Evolutionary conservation across 2,329 filamentous ascomycete species (phyloP), one percentile per base, ranked within the genome.

Genomic region (Penicillium hesseltinei): DNA sequence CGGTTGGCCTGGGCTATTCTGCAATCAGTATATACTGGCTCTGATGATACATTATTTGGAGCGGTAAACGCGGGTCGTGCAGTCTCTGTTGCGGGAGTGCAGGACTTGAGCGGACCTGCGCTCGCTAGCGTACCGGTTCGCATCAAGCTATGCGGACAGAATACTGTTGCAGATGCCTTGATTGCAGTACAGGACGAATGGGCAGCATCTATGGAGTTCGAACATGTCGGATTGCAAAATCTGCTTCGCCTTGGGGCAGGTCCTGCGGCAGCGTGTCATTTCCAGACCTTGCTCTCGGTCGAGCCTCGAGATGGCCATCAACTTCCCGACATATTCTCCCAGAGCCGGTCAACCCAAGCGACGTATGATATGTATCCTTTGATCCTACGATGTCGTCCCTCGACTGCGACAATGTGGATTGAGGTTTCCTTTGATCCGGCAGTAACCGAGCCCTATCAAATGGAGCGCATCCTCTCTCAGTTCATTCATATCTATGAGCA

Each of bases 161-260:
- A 45, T 21, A 52, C 50, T 5, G 23, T 52, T n/a, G 17, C 19
- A 1, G 46, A 60, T 2, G 44, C 52, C 8, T 21, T 62, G 4
- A 5, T 7, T 15, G 17, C 27, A 8, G 45, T 62, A 7, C 61
- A 62, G 36, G 27, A 33, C 3, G 11, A 60, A 29, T 63, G 60
- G 58, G 56, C 49, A 13, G 39, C 48, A 9, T 21, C 42, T 2
- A 61, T 62, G 62, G 47, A 46, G 4, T 57, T 53, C 15, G 56
- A 59, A 13, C 62, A 62, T 39, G 49, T 62, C 17, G 62, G 62
- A 31, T 50, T 65, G 39, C 62, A 65, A 31, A 63, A 60, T 33
- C 39, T 65, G 2, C 57, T 63, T 17, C 62, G 43, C 21, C 38
- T 63, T n/a, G 56, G 62, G 2, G 44, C 55, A 1, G 61, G 62